Evolutionary conservation across 73 alveolate species (phyloP).

Genomic region (Paramecium tetraurelia): DNA sequence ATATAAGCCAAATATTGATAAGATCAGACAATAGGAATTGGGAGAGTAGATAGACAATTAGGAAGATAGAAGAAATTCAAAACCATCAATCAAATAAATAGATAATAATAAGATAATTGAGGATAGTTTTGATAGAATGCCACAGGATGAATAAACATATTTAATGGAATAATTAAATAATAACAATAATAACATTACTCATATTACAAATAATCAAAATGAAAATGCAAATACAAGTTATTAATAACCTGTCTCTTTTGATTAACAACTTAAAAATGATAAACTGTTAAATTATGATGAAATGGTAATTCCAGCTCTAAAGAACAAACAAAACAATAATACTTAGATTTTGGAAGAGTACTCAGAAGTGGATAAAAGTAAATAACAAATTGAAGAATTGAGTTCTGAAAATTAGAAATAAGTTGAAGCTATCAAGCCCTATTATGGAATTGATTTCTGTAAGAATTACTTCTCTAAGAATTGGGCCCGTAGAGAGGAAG

Average conservation of each 20-base stretch:
- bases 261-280: background rate
- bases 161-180: background rate
- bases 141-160: background rate
- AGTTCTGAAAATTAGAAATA: background rate
- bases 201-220: background rate
- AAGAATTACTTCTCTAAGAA: background rate
- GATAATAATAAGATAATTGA: background rate
- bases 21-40: background rate
- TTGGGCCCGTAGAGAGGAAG: constrained; percentile 23
- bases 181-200: background rate
- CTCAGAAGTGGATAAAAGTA: constrained; percentile 15
- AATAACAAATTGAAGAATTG: background rate
- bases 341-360: background rate
- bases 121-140: constrained; percentile 19
- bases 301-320: constrained; percentile 11
- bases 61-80: background rate
- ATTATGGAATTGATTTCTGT: constrained; percentile 27
- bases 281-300: constrained; percentile 18
- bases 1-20: background rate
- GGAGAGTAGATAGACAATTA: background rate
- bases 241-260: background rate
- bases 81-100: background rate
- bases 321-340: background rate
- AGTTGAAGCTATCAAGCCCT: background rate
- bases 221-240: background rate